phyloP scores from a whole-genome alignment of 2,329 filamentous ascomycete genomes.

The Macroventuria anomochaeta region DNA sequence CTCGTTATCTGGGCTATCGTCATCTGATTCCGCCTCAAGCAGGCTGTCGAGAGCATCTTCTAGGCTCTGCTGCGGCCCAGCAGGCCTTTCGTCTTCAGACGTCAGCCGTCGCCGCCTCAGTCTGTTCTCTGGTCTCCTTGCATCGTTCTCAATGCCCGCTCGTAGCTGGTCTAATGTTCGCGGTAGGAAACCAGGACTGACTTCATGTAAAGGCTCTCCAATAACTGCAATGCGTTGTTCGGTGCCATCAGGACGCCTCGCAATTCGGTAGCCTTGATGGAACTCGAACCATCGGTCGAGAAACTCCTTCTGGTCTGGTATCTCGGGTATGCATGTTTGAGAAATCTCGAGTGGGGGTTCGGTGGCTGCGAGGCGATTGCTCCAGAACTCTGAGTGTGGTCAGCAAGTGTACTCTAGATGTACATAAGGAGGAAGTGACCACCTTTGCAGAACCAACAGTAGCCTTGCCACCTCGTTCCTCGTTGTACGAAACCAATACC shows the following conservation, averaged over 20 bases:
- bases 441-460: slow-evolving; percentile 60
- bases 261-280: slow-evolving; percentile 54
- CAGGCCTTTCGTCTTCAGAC: slow-evolving; percentile 32
- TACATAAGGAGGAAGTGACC: background rate
- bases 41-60: slow-evolving; percentile 47
- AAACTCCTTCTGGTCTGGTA: slow-evolving; percentile 57
- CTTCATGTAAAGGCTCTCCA: slow-evolving; percentile 56
- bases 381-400: slow-evolving; percentile 54
- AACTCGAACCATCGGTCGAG: slow-evolving; percentile 58
- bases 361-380: slow-evolving; percentile 52
- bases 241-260: slow-evolving; percentile 50
- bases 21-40: slow-evolving; percentile 36
- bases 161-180: slow-evolving; percentile 56
- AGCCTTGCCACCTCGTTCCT: slow-evolving; percentile 58
- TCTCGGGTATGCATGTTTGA: slow-evolving; percentile 55
- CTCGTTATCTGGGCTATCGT: slow-evolving; percentile 13
- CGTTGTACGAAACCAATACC: slow-evolving; percentile 58
- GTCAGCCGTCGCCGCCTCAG: slow-evolving; percentile 29
- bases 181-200: slow-evolving; percentile 56
- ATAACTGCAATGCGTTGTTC: slow-evolving; percentile 55
- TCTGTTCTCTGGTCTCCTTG: slow-evolving; percentile 38
- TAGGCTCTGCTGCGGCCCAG: slow-evolving; percentile 36
- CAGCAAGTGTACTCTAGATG: slow-evolving; percentile 4
- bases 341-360: slow-evolving; percentile 50
- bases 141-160: slow-evolving; percentile 37